A percentile compares a stretch with the other conserved stretches of the same genome.
Conservation (phyloP, 768 basidiomycete genomes). For the Postia placenta region DNA sequence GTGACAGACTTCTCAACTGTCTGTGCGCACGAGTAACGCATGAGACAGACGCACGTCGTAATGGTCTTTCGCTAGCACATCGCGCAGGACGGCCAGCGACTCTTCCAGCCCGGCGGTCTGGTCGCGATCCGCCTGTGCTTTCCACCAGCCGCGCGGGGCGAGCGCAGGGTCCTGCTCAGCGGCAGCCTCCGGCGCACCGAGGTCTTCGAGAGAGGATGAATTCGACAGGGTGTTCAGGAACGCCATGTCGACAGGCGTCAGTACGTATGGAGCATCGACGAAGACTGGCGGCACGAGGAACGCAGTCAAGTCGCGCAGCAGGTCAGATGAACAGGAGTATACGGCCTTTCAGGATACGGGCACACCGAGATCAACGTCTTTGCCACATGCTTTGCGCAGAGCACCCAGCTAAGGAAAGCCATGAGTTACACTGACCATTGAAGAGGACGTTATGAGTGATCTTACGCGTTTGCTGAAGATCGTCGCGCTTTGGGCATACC, state of each 20-base stretch:
- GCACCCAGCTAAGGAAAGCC: slow-evolving; percentile 51
- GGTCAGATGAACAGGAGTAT: too few species aligned
- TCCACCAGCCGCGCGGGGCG: slow-evolving; percentile 72
- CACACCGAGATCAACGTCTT: slow-evolving; percentile 60
- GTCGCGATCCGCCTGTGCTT: slow-evolving; percentile 43
- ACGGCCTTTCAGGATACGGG: not conserved
- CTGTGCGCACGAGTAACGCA: slow-evolving; percentile 5
- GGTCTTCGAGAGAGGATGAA: slow-evolving; percentile 23
- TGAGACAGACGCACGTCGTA: slow-evolving; percentile 57
- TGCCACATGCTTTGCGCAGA: slow-evolving; percentile 61
- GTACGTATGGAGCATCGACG: slow-evolving; percentile 61
- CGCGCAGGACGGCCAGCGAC: slow-evolving; percentile 46
- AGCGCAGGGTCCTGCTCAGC: slow-evolving; percentile 42
- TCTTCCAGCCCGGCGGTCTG: slow-evolving; percentile 51
- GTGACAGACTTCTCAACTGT: slow-evolving; percentile 4
- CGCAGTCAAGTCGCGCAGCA: not conserved
- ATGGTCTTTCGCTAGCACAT: slow-evolving; percentile 47
- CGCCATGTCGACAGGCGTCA: slow-evolving; percentile 59
- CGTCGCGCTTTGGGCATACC: slow-evolving; percentile 66
- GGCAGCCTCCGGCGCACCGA: slow-evolving; percentile 35
- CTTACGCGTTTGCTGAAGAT: slow-evolving; percentile 71
- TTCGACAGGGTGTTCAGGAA: slow-evolving; percentile 20
- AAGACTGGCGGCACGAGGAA: slow-evolving; percentile 44
- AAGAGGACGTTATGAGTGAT: not conserved
- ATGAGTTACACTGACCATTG: not conserved